A percentile compares a stretch with the other conserved stretches of the same genome.
phyloP scores from a whole-genome alignment of 164 flowering plant species.

The Magnolia sinica region DNA sequence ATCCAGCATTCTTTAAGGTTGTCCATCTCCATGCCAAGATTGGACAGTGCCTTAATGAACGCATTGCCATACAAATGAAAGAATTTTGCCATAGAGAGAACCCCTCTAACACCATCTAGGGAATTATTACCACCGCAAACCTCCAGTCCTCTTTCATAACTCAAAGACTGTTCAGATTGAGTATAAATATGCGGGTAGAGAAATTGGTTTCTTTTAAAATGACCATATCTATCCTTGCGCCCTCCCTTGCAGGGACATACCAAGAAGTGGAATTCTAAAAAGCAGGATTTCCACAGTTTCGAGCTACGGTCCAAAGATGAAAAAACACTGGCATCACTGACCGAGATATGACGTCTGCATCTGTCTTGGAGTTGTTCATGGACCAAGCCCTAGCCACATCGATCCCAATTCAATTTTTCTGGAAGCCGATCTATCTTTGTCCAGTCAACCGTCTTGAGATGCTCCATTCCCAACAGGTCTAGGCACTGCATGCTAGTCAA shows the following conservation, averaged over 20 bases:
- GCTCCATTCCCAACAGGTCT: background rate
- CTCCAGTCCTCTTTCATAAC: background rate
- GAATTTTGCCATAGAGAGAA: background rate
- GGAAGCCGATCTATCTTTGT: too few species aligned
- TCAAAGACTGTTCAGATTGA: background rate
- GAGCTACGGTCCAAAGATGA: background rate
- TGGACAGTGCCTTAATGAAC: background rate
- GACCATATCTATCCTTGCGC: background rate
- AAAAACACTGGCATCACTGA: background rate
- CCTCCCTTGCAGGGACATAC: background rate
- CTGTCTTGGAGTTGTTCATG: background rate
- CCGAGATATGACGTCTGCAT: background rate
- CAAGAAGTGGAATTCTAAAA: background rate
- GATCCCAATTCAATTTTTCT: too few species aligned
- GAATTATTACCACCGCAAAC: background rate
- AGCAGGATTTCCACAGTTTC: background rate
- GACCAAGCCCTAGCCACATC: too few species aligned
- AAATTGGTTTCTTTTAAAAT: background rate
- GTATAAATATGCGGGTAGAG: background rate
- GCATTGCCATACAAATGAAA: background rate
- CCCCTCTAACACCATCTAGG: background rate
- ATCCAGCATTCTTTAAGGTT: background rate
- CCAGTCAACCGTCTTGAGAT: too few species aligned
- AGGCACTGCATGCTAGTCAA: background rate
- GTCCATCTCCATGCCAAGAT: background rate